Percentiles rank a stretch among this genome's conserved stretches.
Conservation (phyloP, 345 rosid species). For the Bruguiera gymnorhiza region DNA sequence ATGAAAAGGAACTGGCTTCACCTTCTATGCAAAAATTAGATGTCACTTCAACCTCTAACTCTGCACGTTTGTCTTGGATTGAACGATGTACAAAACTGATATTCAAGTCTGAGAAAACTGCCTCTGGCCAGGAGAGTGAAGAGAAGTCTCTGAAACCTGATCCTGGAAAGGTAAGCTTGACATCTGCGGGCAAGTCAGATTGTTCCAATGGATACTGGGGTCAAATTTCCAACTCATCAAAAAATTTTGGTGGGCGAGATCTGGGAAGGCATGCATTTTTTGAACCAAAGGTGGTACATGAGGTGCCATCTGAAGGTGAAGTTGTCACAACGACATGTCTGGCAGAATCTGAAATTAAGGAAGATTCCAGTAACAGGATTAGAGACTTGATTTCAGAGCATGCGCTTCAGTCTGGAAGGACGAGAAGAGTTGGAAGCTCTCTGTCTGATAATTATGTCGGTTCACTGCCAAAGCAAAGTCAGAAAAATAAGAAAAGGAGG, state of each 20-base stretch:
- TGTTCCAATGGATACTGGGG: slow-evolving; percentile 20
- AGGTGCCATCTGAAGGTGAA: slow-evolving; percentile 37
- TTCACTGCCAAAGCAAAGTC: slow-evolving; percentile 20
- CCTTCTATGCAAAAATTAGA: slow-evolving; percentile 30
- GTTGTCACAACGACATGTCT: slow-evolving; percentile 13
- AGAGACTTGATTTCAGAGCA: slow-evolving; percentile 35
- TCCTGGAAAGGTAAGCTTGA: slow-evolving; percentile 25
- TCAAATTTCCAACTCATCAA: slow-evolving; percentile 15
- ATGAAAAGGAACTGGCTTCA: slow-evolving; percentile 41
- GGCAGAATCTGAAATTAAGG: slow-evolving; percentile 27
- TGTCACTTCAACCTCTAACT: slow-evolving; percentile 35
- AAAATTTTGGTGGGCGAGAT: slow-evolving; percentile 16
- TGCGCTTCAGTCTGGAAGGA: slow-evolving; percentile 46
- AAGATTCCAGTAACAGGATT: slow-evolving; percentile 26
- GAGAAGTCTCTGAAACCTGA: slow-evolving; percentile 29
- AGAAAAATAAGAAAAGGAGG: slow-evolving; percentile 53
- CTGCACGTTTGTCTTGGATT: slow-evolving; percentile 76
- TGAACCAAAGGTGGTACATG: slow-evolving; percentile 50
- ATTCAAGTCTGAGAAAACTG: slow-evolving; percentile 56
- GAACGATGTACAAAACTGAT: slow-evolving; percentile 59
- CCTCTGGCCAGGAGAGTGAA: slow-evolving; percentile 22
- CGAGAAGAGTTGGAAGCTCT: slow-evolving; percentile 44
- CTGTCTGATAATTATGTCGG: slow-evolving; percentile 24
- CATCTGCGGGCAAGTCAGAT: slow-evolving; percentile 20
- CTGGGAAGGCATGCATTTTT: slow-evolving; percentile 22